Percentiles rank a stretch among this genome's conserved stretches.
Conservation (phyloP, 495 filamentous ascomycete species). For the Xanthoparmelia taractica region DNA sequence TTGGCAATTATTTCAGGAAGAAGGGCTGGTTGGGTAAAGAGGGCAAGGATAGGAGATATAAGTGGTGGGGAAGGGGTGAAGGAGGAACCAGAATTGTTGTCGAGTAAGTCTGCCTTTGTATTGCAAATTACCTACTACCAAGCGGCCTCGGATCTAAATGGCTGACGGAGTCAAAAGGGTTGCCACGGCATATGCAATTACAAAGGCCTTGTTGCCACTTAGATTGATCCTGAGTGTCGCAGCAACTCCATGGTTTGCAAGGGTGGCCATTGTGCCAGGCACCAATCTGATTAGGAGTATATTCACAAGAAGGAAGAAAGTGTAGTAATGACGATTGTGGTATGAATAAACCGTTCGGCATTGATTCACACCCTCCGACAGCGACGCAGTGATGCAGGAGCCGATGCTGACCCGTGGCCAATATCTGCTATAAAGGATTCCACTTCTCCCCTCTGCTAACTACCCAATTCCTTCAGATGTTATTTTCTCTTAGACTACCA, state of each 20-base stretch:
- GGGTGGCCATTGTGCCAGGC: constrained; percentile 48
- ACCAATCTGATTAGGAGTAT: constrained; percentile 33
- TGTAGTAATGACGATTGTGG: background rate
- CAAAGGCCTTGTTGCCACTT: constrained; percentile 72
- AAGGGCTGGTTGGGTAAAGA: constrained; percentile 53
- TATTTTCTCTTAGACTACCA: background rate
- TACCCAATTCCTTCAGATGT: background rate
- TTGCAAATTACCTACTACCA: background rate
- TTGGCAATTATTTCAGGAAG: constrained; percentile 50
- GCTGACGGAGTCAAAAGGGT: constrained; percentile 54
- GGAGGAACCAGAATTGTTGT: constrained; percentile 22
- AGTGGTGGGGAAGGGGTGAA: constrained; percentile 22
- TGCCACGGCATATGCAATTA: constrained; percentile 81
- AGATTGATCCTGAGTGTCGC: constrained; percentile 70
- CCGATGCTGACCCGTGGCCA: background rate
- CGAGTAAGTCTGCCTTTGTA: constrained; percentile 29
- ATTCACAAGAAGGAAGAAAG: constrained; percentile 30
- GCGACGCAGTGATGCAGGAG: background rate
- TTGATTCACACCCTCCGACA: background rate
- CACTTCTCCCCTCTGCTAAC: background rate
- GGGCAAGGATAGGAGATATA: constrained; percentile 25
- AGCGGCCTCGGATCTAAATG: constrained; percentile 34
- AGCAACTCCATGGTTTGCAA: constrained; percentile 93
- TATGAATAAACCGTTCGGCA: background rate
- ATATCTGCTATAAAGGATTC: background rate